phyloP scores from a whole-genome alignment of 164 flowering plant genomes.

The Tetracentron sinense region DNA sequence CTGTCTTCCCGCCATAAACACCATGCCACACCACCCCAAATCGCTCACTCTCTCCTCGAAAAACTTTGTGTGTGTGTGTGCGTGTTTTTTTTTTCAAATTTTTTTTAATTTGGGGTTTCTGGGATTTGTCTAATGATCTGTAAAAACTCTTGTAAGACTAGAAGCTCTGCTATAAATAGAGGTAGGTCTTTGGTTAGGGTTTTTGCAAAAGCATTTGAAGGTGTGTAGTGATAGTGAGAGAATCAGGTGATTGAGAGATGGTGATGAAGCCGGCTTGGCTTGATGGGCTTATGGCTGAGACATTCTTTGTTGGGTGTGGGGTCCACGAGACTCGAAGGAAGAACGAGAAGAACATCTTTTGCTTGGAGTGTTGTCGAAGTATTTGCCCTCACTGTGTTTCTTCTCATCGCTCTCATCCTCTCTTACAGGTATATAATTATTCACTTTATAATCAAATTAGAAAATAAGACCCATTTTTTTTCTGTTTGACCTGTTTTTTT shows the following conservation, averaged over 20 bases:
- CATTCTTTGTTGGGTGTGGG: slow-evolving; percentile 35
- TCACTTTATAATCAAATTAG: background rate
- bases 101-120: background rate
- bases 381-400: slow-evolving; percentile 51
- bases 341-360: slow-evolving; percentile 51
- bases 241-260: slow-evolving; percentile 1
- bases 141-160: background rate
- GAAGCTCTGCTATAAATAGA: slow-evolving; percentile 13
- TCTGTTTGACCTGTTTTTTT: background rate
- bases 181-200: slow-evolving; percentile 12
- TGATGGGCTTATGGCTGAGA: slow-evolving; percentile 27
- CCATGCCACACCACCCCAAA: slow-evolving; percentile 3
- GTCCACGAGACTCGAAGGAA: slow-evolving; percentile 39
- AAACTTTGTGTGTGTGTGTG: too few relatives aligned
- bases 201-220: slow-evolving; percentile 7
- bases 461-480: background rate
- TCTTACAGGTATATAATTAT: slow-evolving; percentile 31
- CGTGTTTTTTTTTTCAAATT: background rate
- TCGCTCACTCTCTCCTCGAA: background rate
- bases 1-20: slow-evolving; percentile 24
- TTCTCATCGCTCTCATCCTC: slow-evolving; percentile 39
- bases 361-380: slow-evolving; percentile 47
- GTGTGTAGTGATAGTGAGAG: background rate
- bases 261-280: slow-evolving; percentile 36
- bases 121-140: background rate